Conservation (phyloP, 768 basidiomycete species). For the Leccinum fibrillosum region DNA sequence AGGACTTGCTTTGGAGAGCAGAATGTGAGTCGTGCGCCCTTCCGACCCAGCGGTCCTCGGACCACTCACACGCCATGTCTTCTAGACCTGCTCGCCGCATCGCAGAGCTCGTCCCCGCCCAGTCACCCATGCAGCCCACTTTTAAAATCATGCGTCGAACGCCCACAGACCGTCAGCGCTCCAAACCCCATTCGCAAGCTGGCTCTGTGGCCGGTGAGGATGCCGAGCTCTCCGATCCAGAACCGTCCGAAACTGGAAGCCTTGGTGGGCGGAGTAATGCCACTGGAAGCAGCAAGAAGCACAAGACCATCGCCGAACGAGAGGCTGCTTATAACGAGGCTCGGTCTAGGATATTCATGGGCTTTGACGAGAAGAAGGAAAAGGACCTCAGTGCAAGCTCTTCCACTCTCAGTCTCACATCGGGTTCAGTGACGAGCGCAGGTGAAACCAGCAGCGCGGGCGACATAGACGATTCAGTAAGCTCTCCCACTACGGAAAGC, state of each 20-base stretch:
- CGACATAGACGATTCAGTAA: conserved; percentile 65
- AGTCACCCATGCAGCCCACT: conserved; percentile 65
- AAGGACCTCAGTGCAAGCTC: conserved; percentile 77
- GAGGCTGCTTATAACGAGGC: conserved; percentile 90
- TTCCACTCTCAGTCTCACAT: conserved; percentile 67
- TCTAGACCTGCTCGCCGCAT: conserved; percentile 66
- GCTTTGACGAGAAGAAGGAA: conserved; percentile 68
- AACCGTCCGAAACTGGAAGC: conserved; percentile 80
- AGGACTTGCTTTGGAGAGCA: conserved; percentile 56
- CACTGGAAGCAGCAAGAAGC: conserved; percentile 61
- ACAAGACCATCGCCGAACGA: conserved; percentile 79
- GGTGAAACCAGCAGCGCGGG: conserved; percentile 58
- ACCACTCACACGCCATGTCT: conserved; percentile 14
- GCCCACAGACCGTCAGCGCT: conserved; percentile 49
- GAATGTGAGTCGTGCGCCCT: conserved; percentile 55
- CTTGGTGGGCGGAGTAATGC: conserved; percentile 65
- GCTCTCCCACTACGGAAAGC: conserved; percentile 76
- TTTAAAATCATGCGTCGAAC: conserved; percentile 87
- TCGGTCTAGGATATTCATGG: conserved; percentile 83
- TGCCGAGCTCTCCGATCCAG: conserved; percentile 71
- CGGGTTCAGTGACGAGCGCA: conserved; percentile 58
- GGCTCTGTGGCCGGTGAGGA: conserved; percentile 76
- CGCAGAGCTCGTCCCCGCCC: conserved; percentile 74
- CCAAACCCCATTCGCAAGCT: conserved; percentile 63
- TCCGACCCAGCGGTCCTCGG: background rate